Conservation (phyloP, 2,329 filamentous ascomycete genomes). For the Chaetomium sp. region DNA sequence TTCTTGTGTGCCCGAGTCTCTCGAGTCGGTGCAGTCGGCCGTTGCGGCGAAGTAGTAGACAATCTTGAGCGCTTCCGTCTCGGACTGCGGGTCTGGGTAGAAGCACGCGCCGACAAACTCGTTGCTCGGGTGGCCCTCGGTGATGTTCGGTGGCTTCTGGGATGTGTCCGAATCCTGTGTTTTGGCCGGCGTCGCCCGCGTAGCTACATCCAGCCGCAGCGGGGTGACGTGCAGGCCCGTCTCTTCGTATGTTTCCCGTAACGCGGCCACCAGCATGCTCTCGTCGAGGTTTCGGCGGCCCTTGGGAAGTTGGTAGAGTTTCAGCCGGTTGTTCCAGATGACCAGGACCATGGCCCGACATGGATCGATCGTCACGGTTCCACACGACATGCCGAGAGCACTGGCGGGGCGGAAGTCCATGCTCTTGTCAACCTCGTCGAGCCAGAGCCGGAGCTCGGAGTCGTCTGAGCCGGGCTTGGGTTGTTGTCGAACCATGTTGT, state of each 20-base stretch:
- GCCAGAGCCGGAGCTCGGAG: slow-evolving; percentile 10
- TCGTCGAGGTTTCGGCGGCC: slow-evolving; percentile 44
- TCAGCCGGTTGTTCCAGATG: slow-evolving; percentile 37
- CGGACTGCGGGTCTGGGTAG: slow-evolving; percentile 32
- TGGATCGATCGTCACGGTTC: slow-evolving; percentile 40
- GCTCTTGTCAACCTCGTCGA: slow-evolving; percentile 27
- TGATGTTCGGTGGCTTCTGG: slow-evolving; percentile 23
- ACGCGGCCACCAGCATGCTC: slow-evolving; percentile 34
- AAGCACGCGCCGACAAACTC: slow-evolving; percentile 33
- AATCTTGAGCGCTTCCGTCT: slow-evolving; percentile 32
- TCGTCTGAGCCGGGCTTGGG: slow-evolving; percentile 7
- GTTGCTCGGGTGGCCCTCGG: slow-evolving; percentile 27
- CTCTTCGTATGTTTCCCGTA: slow-evolving; percentile 44
- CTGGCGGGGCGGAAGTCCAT: slow-evolving; percentile 37
- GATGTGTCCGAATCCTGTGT: background rate
- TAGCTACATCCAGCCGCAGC: slow-evolving; percentile 36
- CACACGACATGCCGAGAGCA: slow-evolving; percentile 40
- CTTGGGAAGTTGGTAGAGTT: slow-evolving; percentile 42
- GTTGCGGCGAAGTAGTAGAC: slow-evolving; percentile 37
- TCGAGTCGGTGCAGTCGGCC: slow-evolving; percentile 24
- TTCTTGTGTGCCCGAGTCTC: slow-evolving; percentile 27
- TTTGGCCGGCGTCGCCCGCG: slow-evolving; percentile 35
- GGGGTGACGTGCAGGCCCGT: slow-evolving; percentile 37
- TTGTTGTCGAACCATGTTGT: slow-evolving; percentile 1
- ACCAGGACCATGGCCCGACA: slow-evolving; percentile 33